These are phyloP conservation scores for Xanthoceras sorbifolium DNA, from an alignment of 345 rosid genomes.

Conservation along the genomic window DNA sequence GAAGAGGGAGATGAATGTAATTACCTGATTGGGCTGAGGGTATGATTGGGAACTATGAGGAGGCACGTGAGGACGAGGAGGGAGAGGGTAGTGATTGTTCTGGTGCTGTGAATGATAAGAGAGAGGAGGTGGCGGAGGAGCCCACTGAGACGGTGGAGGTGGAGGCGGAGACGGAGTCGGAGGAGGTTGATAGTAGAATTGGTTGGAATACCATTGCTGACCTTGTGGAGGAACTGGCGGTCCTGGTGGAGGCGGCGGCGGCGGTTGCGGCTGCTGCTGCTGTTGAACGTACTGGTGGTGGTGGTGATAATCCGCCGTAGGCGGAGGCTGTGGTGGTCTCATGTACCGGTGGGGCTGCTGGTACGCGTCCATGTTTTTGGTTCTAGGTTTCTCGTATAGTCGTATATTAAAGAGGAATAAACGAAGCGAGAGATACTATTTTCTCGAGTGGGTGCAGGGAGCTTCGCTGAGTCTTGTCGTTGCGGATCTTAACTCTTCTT, in stretches of 20 bases:
- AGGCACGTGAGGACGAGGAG: constrained; percentile 41
- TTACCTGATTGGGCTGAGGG: constrained; percentile 47
- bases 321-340: constrained; percentile 43
- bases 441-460: background rate
- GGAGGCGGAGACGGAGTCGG: constrained; percentile 54
- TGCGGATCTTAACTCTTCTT: background rate
- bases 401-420: background rate
- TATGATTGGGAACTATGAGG: constrained; percentile 43
- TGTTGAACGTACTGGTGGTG: constrained; percentile 18
- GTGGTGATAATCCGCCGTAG: constrained; percentile 47
- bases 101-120: constrained; percentile 40
- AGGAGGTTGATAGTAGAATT: constrained; percentile 52
- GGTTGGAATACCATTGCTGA: constrained; percentile 54
- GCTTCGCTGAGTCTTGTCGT: background rate
- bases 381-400: background rate
- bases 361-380: constrained; percentile 51
- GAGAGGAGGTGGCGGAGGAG: constrained; percentile 45
- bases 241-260: constrained; percentile 26
- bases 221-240: constrained; percentile 44
- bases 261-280: constrained; percentile 22
- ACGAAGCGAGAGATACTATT: background rate
- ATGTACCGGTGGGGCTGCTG: constrained; percentile 50
- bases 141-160: constrained; percentile 54
- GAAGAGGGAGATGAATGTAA: background rate
- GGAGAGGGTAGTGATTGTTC: constrained; percentile 42